Evolutionary conservation across 352 stramenopile species (phyloP).

Genomic region (Pythium brassicae): DNA sequence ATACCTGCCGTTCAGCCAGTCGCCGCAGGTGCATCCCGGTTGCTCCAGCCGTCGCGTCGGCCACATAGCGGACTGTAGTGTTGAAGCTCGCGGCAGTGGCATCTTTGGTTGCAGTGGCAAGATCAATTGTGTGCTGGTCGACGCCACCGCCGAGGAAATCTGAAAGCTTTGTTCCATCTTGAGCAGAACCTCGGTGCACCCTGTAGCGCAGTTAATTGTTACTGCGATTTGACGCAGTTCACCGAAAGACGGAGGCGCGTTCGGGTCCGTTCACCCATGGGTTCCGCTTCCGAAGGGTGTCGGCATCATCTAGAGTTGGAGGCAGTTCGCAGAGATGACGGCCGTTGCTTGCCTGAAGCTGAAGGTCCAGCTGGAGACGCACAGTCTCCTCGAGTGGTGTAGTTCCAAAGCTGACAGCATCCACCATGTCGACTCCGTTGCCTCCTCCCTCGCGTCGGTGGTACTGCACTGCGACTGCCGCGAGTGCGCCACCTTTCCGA

Average conservation of each 20-base stretch:
- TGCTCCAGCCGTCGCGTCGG: too few species aligned
- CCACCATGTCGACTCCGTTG: not conserved
- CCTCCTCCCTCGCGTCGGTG: not conserved
- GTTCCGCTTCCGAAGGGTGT: not conserved
- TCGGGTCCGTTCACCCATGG: not conserved
- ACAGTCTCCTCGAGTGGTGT: too few species aligned
- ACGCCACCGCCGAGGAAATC: not conserved
- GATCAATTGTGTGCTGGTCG: not conserved
- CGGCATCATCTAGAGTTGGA: not conserved
- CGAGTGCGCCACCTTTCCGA: not conserved
- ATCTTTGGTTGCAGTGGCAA: not conserved
- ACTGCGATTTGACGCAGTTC: not conserved
- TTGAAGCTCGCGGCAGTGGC: not conserved
- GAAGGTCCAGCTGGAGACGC: too few species aligned
- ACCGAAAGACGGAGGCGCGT: not conserved
- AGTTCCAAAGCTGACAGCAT: not conserved
- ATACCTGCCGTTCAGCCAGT: not conserved
- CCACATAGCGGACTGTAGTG: not conserved
- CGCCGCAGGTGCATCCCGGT: not conserved
- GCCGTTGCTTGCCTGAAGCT: not conserved
- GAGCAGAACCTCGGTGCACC: not conserved
- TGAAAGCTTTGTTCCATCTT: not conserved
- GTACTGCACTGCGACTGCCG: not conserved
- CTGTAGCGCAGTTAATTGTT: not conserved
- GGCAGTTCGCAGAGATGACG: not conserved